A percentile compares a stretch with the other conserved stretches of the same genome.
Conservation (phyloP, 495 filamentous ascomycete genomes). For the Trichoderma gamsii region DNA sequence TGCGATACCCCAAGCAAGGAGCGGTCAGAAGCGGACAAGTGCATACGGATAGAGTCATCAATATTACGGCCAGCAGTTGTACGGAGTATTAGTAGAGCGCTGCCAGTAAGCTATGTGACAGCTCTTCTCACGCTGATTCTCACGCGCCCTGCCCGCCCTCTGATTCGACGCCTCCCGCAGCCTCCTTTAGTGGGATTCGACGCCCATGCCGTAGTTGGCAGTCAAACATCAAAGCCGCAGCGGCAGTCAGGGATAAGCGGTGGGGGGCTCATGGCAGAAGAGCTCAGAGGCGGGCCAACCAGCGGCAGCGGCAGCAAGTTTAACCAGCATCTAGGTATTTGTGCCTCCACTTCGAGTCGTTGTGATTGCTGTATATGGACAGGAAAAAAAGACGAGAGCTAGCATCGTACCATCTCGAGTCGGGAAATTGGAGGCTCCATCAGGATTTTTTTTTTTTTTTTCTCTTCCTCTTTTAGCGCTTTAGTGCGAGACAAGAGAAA, state of each 20-base stretch:
- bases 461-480: not conserved
- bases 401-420: not conserved
- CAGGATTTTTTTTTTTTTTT: not conserved
- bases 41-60: not conserved
- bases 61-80: not conserved
- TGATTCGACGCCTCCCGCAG: not conserved
- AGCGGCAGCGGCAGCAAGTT: too few species aligned
- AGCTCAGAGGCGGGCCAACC: too few species aligned
- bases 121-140: not conserved
- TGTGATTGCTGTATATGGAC: not conserved
- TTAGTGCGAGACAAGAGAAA: not conserved
- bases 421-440: slow-evolving; percentile 12
- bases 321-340: not conserved
- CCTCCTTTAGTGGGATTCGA: not conserved
- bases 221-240: not conserved
- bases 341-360: not conserved
- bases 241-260: not conserved
- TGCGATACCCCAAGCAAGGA: not conserved
- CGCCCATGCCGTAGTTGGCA: not conserved
- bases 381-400: not conserved
- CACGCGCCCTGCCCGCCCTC: not conserved
- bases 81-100: not conserved
- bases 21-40: slow-evolving; percentile 6
- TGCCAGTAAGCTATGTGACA: not conserved
- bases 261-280: not conserved